These are phyloP conservation scores for Microbotryum intermedium DNA, from an alignment of 1,284 basidiomycete genomes.

Conservation along the genomic window DNA sequence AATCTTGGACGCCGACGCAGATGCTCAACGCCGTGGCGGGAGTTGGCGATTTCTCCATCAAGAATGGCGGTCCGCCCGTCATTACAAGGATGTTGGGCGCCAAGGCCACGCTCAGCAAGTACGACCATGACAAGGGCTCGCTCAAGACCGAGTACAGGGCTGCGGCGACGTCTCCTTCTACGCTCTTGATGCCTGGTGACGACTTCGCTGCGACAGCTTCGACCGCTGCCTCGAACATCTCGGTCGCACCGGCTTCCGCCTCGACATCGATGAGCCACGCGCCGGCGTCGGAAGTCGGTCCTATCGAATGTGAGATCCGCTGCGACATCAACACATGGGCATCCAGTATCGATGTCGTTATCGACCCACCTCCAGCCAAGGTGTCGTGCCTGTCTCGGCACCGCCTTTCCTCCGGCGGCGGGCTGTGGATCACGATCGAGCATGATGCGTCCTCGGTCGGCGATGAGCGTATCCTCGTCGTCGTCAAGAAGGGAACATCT, in stretches of 20 bases:
- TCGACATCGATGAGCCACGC: background rate
- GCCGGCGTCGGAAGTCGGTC: slow-evolving; percentile 37
- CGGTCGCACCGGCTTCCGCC: background rate
- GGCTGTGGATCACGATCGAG: slow-evolving; percentile 89
- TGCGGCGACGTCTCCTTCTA: slow-evolving; percentile 35
- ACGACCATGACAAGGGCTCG: slow-evolving; percentile 76
- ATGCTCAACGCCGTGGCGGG: slow-evolving; percentile 51
- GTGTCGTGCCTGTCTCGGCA: slow-evolving; percentile 81
- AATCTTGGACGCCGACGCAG: slow-evolving; percentile 80
- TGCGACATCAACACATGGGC: slow-evolving; percentile 93
- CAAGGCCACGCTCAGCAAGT: slow-evolving; percentile 61
- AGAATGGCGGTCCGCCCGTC: slow-evolving; percentile 84
- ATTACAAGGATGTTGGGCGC: slow-evolving; percentile 74
- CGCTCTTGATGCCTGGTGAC: background rate
- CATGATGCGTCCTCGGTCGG: slow-evolving; percentile 54
- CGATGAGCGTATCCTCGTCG: slow-evolving; percentile 47
- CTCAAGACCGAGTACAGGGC: slow-evolving; percentile 81
- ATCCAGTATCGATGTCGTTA: slow-evolving; percentile 72
- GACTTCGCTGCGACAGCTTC: slow-evolving; percentile 25
- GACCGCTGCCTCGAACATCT: slow-evolving; percentile 21
- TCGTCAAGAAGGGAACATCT: slow-evolving; percentile 57
- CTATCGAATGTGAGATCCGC: slow-evolving; percentile 85
- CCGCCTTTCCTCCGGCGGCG: slow-evolving; percentile 81
- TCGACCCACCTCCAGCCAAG: slow-evolving; percentile 84
- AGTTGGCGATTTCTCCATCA: slow-evolving; percentile 55